These are phyloP conservation scores for Coemansia sp. DNA, from an alignment of 192 early-diverging fungal species.

Conservation along the genomic window DNA sequence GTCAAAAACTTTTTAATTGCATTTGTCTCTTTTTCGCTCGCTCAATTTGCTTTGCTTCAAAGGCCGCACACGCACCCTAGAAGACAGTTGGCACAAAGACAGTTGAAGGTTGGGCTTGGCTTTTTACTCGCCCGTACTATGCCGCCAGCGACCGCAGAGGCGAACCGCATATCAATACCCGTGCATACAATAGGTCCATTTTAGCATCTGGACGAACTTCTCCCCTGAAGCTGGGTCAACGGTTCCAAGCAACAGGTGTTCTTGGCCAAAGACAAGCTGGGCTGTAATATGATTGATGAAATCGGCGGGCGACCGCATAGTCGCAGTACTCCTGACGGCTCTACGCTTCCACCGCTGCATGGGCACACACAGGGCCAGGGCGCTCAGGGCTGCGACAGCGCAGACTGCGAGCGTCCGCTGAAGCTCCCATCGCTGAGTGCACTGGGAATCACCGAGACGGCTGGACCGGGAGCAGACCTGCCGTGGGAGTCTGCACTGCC, in stretches of 20 bases:
- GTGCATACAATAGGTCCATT: slow-evolving; percentile 5
- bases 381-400: slow-evolving; percentile 28
- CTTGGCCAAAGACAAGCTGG: not conserved
- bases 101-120: slow-evolving; percentile 2
- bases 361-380: slow-evolving; percentile 26
- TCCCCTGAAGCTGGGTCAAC: too few relatives aligned
- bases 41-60: slow-evolving; percentile 1
- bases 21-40: not conserved
- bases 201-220: not conserved
- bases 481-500: too few relatives aligned
- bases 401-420: slow-evolving; percentile 34
- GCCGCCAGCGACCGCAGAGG: slow-evolving; percentile 11
- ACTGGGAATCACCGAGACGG: slow-evolving; percentile 29
- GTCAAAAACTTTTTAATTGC: not conserved
- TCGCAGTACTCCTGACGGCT: not conserved
- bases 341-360: slow-evolving; percentile 42
- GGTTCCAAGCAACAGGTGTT: too few relatives aligned
- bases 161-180: slow-evolving; percentile 10
- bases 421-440: slow-evolving; percentile 47
- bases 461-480: not conserved
- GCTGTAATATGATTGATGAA: not conserved
- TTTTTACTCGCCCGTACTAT: slow-evolving; percentile 12
- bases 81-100: not conserved
- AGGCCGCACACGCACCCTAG: not conserved
- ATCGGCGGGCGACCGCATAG: not conserved